Base-by-base conservation (phyloP, 1,284 basidiomycete genomes). In the Ceraceosorus guamensis region DNA sequence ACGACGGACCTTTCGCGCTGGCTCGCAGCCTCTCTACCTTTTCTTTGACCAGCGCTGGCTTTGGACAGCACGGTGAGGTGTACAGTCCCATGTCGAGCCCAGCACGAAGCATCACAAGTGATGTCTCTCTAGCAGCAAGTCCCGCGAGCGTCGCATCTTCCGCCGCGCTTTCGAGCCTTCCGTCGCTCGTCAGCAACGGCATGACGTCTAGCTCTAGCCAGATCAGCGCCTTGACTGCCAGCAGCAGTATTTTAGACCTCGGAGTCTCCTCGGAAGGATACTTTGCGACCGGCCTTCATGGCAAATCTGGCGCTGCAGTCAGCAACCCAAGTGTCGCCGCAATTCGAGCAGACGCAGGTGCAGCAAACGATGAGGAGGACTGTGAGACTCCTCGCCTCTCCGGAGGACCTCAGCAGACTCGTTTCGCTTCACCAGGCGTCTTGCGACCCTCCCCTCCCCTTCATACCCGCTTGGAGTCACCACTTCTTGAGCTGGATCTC, bases 181-280 rank as follows among this genome's bases (percentile, higher is more conserved):
- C 24, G 24, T 24, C 24, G 24, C 24, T 24, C 24, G 24, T 24
- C 24, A 24, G 24, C 24, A 24, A 24, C 24, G 24, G 24, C 24
- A 24, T 24, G 24, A 24, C 24, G 24, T 24, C 24, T 24, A 13
- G n/a, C 39, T 13, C 46, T 34, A 44, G 48, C 46, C 13, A 62
- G 56, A 14, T 39, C 58, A 41, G 66, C 65, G 24, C 61, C 59
- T 11, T 46, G 3, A 67, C 62, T 5, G 50, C 59, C 6, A 58
- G 44, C 7, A 68, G 62, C 5, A 62, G 60, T 47, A 50, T 66
- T 34, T 61, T 63, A 32, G 61, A 60, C 35, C 31, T 53, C 18
- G 62, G 24, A n/a, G 39, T 48, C 14, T 41, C 39, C 39, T 41
- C 39, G 11, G 16, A 11, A 11, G 39, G 39, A 11, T 24, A 24